A percentile compares a stretch with the other conserved stretches of the same genome.
phyloP scores from a whole-genome alignment of 495 filamentous ascomycete species.

The Xylaria venustula region DNA sequence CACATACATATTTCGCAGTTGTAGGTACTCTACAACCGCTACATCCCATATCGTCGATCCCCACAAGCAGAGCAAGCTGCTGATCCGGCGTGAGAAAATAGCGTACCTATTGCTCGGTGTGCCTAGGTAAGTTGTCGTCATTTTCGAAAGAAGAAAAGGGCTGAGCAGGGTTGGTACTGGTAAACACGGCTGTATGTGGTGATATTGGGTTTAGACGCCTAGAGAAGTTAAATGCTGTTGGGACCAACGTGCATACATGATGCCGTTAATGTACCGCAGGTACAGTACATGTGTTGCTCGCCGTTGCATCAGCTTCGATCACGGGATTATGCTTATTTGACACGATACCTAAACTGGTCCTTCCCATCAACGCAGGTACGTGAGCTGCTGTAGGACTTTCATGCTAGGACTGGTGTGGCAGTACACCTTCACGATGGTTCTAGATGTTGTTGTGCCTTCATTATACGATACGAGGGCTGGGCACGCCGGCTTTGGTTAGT shows the following conservation, averaged over 20 bases:
- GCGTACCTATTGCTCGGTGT: constrained; percentile 3
- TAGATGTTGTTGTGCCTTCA: too few relatives aligned
- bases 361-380: constrained; percentile 14
- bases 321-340: constrained; percentile 1
- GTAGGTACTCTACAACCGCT: too few relatives aligned
- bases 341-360: too few relatives aligned
- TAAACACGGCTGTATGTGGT: background rate
- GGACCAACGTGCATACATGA: constrained; percentile 1
- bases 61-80: background rate
- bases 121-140: background rate
- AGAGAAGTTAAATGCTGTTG: background rate
- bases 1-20: background rate
- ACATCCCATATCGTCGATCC: too few relatives aligned
- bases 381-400: background rate
- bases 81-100: constrained; percentile 13
- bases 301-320: constrained; percentile 12
- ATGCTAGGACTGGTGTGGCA: background rate
- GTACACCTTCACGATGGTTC: constrained; percentile 1
- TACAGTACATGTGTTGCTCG: background rate
- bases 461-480: too few relatives aligned
- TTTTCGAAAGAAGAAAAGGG: background rate
- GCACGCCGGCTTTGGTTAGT: too few relatives aligned
- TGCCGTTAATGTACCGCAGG: constrained; percentile 2
- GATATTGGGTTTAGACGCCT: background rate
- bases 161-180: background rate